Percentiles rank a stretch among this genome's conserved stretches.
Evolutionary conservation across 2,329 filamentous ascomycete species (phyloP).

Genomic region (Gliomastix tumulicola): DNA sequence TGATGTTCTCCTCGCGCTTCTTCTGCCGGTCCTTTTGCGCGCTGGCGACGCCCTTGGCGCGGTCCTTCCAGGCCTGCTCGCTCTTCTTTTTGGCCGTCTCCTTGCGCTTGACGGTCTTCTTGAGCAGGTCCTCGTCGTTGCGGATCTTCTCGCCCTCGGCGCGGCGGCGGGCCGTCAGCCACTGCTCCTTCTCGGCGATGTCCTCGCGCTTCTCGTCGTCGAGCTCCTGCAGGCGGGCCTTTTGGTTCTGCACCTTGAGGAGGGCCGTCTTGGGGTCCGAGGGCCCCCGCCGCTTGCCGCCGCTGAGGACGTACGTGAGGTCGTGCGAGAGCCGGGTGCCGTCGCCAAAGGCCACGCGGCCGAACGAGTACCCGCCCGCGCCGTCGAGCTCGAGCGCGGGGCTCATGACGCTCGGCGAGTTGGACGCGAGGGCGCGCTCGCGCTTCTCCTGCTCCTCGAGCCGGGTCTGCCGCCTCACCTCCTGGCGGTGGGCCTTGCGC

Average conservation of each 20-base stretch:
- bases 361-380: constrained; percentile 76
- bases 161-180: constrained; percentile 84
- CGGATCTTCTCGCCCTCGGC: constrained; percentile 84
- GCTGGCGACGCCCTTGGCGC: constrained; percentile 65
- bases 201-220: constrained; percentile 77
- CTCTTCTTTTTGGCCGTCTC: constrained; percentile 87
- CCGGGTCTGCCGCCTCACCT: constrained; percentile 68
- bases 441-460: constrained; percentile 67
- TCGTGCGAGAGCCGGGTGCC: constrained; percentile 73
- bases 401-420: constrained; percentile 54
- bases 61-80: constrained; percentile 77
- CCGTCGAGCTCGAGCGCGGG: constrained; percentile 44
- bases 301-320: constrained; percentile 49
- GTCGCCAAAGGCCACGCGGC: constrained; percentile 84
- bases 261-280: constrained; percentile 81
- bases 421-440: constrained; percentile 56
- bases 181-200: constrained; percentile 87
- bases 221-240: constrained; percentile 67
- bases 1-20: constrained; percentile 75
- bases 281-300: constrained; percentile 67
- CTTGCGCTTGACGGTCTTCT: constrained; percentile 93
- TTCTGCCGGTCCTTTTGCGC: constrained; percentile 72
- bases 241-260: constrained; percentile 79
- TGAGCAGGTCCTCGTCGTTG: constrained; percentile 79
- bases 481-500: constrained; percentile 83